These are phyloP conservation scores for Limnanthes douglasii DNA, from an alignment of 345 rosid genomes.

Conservation along the genomic window DNA sequence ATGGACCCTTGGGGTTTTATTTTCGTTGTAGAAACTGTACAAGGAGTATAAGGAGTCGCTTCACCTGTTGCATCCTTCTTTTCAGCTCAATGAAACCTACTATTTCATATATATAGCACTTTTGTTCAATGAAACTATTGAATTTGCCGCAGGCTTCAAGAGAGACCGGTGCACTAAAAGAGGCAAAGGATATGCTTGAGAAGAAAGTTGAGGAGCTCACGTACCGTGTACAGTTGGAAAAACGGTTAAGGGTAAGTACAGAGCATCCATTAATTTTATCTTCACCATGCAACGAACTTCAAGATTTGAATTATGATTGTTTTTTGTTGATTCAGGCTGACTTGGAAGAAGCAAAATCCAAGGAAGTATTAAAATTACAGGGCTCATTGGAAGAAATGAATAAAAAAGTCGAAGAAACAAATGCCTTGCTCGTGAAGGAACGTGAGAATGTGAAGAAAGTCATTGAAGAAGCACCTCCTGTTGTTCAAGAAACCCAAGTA, in stretches of 20 bases:
- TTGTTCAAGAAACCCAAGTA: slow-evolving; percentile 41
- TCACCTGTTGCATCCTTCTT: no score
- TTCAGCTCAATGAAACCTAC: no score
- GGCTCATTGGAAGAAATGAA: slow-evolving; percentile 35
- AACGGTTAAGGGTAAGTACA: slow-evolving; percentile 39
- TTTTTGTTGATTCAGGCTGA: slow-evolving; percentile 23
- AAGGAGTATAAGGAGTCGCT: no score
- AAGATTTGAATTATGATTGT: slow-evolving; percentile 2
- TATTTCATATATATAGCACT: no score
- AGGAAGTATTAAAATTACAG: slow-evolving; percentile 39
- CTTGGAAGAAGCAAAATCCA: slow-evolving; percentile 47
- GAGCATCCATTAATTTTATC: not conserved
- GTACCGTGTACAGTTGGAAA: slow-evolving; percentile 62
- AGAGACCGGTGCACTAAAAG: slow-evolving; percentile 67
- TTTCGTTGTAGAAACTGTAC: no score
- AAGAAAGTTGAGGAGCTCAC: slow-evolving; percentile 63
- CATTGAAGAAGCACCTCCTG: slow-evolving; percentile 44
- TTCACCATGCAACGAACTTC: not conserved
- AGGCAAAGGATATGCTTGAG: slow-evolving; percentile 67
- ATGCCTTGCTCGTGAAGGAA: slow-evolving; percentile 33
- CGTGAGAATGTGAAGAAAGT: slow-evolving; percentile 38
- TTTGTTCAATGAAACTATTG: no score
- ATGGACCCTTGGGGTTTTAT: no score
- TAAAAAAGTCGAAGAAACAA: slow-evolving; percentile 37
- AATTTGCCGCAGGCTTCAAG: slow-evolving; percentile 56